Percentiles rank a stretch among this genome's conserved stretches.
phyloP scores from a whole-genome alignment of 2,329 filamentous ascomycete species.

The Microascus cirrosus region DNA sequence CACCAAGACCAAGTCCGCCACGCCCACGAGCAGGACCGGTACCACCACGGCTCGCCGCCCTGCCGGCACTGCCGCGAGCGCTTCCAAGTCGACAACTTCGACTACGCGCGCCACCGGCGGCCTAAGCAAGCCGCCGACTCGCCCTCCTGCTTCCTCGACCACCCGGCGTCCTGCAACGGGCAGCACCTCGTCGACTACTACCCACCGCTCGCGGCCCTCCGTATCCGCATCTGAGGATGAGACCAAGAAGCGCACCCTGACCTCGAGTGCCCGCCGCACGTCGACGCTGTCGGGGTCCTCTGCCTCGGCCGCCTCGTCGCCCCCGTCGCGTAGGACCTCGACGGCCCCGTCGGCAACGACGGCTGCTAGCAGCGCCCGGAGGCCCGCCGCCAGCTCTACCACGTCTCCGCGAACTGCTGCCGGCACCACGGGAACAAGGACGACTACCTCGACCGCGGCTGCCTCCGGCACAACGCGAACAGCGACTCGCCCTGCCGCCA shows the following conservation, averaged over 20 bases:
- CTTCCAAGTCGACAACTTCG: conserved; percentile 17
- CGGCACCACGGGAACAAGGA: conserved; percentile 19
- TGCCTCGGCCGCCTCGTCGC: neutral
- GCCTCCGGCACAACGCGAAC: conserved; percentile 17
- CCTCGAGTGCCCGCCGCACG: conserved; percentile 5
- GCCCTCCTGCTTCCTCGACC: conserved; percentile 26
- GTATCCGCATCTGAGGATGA: conserved; percentile 40
- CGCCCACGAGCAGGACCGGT: conserved; percentile 9
- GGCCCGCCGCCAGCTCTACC: conserved; percentile 9
- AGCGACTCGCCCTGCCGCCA: conserved; percentile 19
- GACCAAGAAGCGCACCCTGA: conserved; percentile 22
- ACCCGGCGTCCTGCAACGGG: conserved; percentile 18
- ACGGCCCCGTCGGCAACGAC: conserved; percentile 21
- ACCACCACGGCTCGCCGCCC: conserved; percentile 19
- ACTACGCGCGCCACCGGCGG: conserved; percentile 25
- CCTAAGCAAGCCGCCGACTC: conserved; percentile 36
- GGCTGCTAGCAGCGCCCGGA: conserved; percentile 15
- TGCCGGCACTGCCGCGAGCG: conserved; percentile 16
- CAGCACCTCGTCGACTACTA: conserved; percentile 23
- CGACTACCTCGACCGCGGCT: conserved; percentile 17
- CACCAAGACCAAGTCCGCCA: conserved; percentile 14
- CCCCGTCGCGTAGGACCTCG: conserved; percentile 17
- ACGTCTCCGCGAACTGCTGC: conserved; percentile 13
- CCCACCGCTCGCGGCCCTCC: conserved; percentile 34
- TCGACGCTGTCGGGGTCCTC: conserved; percentile 1